Evolutionary conservation across 2,329 filamentous ascomycete species (phyloP), one percentile per base, ranked within the genome.

Genomic region (Capronia coronata): DNA sequence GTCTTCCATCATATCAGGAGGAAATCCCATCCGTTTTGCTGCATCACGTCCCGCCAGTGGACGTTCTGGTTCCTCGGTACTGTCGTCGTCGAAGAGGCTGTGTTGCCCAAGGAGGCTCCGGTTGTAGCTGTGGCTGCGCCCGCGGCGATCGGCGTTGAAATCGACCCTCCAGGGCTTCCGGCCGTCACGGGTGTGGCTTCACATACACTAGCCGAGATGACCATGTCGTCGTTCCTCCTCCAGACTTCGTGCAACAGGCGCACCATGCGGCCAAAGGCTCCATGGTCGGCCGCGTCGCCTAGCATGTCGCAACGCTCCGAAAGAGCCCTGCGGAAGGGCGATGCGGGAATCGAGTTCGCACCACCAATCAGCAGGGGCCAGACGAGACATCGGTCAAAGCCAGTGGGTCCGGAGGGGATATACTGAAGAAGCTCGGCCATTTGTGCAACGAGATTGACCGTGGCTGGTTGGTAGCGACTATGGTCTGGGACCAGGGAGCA

Each of bases 21-120:
- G 72, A 88, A 93, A 67, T 94, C 87, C 90, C 88, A 95, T 61
- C 82, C 82, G 73, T 91, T 93, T 72, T 84, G 80, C 71, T 80
- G 81, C 89, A 96, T 95, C 65, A 91, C 80, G 71, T 94, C 87
- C 72, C 91, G 79, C 91, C 91, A 97, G 82, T 90, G 89, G 69
- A 94, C 80, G 72, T 84, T 84, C 65, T 80, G 82, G 60, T 49
- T 55, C 50, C 53, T 59, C 48, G 53, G 46, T 43, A 40, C 27
- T 46, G 56, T 41, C 19, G 48, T 49, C 27, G 43, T 53, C 19
- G 50, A 46, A 43, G 48, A 25, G 67, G 56, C 72, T 65, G 50
- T 13, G 41, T 14, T 53, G 34, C 40, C 41, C 13, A 18, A n/a
- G 27, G 38, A 23, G 40, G 46, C 27, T 43, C 27, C 42, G 21